Percentiles rank a stretch among this genome's conserved stretches.
Conservation (phyloP, 2,329 filamentous ascomycete species). For the Ophiostoma pallidulum region DNA sequence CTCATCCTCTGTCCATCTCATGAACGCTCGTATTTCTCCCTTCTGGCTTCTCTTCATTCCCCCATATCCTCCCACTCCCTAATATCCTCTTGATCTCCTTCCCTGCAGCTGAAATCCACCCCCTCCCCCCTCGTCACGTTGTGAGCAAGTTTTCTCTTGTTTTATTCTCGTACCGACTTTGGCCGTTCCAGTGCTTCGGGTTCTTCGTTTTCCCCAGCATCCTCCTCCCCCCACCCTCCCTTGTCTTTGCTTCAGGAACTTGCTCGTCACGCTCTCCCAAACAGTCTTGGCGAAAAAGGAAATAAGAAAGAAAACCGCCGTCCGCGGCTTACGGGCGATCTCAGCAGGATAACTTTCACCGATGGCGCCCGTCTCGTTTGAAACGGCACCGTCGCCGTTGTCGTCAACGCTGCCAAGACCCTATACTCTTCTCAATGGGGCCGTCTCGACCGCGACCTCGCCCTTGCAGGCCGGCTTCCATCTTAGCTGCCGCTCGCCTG, state of each 20-base stretch:
- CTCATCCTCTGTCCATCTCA: not conserved
- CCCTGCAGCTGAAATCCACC: too few species aligned
- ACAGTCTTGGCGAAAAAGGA: not conserved
- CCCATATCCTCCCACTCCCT: not conserved
- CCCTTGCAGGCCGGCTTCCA: slow-evolving; percentile 23
- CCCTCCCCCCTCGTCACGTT: not conserved
- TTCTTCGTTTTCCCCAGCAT: too few species aligned
- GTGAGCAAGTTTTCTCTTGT: slow-evolving; percentile 6
- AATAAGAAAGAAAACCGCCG: not conserved
- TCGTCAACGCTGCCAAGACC: slow-evolving; percentile 1
- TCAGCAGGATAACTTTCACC: too few species aligned
- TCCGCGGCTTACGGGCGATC: not conserved
- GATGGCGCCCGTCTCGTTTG: slow-evolving; percentile 4
- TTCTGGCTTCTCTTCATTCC: not conserved
- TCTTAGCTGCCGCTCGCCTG: slow-evolving; percentile 25
- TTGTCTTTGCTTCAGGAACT: slow-evolving; percentile 5
- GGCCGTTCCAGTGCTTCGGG: not conserved
- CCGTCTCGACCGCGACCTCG: slow-evolving; percentile 23
- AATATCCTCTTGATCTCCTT: not conserved
- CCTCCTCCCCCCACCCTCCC: not conserved
- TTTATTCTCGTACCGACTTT: slow-evolving; percentile 1
- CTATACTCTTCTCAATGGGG: slow-evolving; percentile 16
- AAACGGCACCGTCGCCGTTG: slow-evolving; percentile 1
- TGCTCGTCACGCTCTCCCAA: slow-evolving; percentile 2
- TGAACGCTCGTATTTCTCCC: not conserved